A percentile compares a stretch with the other conserved stretches of the same genome.
phyloP scores from a whole-genome alignment of 2,329 filamentous ascomycete species.

The Clarireedia homoeocarpa region DNA sequence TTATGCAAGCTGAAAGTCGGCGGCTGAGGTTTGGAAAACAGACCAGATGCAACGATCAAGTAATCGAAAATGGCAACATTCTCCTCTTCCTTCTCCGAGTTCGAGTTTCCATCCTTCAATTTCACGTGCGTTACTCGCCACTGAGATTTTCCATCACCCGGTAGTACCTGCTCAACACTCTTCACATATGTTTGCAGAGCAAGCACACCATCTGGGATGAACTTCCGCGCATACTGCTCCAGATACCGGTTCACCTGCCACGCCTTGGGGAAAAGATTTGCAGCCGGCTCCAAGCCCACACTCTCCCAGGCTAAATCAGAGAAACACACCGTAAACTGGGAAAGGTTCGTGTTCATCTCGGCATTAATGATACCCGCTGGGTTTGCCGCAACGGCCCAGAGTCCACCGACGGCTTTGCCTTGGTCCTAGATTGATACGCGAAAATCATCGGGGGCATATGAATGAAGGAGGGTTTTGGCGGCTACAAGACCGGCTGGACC shows the following conservation, averaged over 20 bases:
- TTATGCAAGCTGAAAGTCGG: neutral
- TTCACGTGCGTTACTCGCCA: neutral
- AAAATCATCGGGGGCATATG: neutral
- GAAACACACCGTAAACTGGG: conserved; percentile 11
- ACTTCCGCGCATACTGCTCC: conserved; percentile 5
- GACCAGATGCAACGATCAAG: conserved; percentile 4
- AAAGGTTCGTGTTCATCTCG: conserved; percentile 9
- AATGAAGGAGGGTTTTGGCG: conserved; percentile 9
- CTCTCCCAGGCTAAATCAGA: conserved; percentile 10
- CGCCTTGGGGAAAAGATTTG: conserved; percentile 1
- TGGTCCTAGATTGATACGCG: conserved; percentile 8
- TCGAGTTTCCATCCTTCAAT: no score
- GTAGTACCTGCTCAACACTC: neutral
- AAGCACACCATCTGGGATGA: neutral
- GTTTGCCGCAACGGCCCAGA: conserved; percentile 10
- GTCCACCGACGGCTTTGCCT: conserved; percentile 4
- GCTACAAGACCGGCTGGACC: conserved; percentile 13
- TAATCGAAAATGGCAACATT: neutral
- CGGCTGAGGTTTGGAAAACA: neutral
- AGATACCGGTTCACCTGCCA: conserved; percentile 12
- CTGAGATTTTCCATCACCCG: neutral
- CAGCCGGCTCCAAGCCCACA: neutral
- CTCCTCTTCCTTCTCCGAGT: neutral
- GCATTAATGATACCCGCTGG: conserved; percentile 6
- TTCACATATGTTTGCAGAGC: neutral